A percentile compares a stretch with the other conserved stretches of the same genome.
Conservation (phyloP, 176 grass and related monocot species). For the Raddia distichophylla region DNA sequence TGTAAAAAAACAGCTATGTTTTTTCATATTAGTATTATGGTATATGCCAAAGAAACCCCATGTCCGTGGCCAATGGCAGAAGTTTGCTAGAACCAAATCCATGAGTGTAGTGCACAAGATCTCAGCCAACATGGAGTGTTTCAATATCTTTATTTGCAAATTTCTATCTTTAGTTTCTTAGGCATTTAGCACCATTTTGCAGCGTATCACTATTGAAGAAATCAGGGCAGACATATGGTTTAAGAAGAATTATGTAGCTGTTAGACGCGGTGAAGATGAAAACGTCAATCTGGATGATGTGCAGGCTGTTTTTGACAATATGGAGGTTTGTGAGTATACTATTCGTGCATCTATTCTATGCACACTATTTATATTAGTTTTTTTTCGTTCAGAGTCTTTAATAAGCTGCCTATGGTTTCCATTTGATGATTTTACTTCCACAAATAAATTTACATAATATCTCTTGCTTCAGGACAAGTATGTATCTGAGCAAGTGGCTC, state of each 20-base stretch:
- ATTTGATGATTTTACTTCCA: constrained; percentile 35
- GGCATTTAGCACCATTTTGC: constrained; percentile 31
- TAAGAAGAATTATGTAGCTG: constrained; percentile 67
- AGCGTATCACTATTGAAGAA: constrained; percentile 78
- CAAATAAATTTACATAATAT: constrained; percentile 32
- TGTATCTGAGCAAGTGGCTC: constrained; percentile 74
- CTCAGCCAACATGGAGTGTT: constrained; percentile 23
- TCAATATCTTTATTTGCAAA: constrained; percentile 14
- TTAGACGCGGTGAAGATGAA: constrained; percentile 63
- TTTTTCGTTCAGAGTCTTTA: neutral
- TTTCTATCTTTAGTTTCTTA: constrained; percentile 18
- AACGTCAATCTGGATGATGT: constrained; percentile 88
- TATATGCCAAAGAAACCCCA: neutral
- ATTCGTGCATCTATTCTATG: neutral
- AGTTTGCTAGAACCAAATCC: constrained; percentile 10
- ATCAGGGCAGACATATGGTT: constrained; percentile 87
- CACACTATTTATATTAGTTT: constrained; percentile 2
- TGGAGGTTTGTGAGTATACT: constrained; percentile 65
- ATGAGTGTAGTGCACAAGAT: neutral
- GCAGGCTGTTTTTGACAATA: constrained; percentile 88
- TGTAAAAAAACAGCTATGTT: constrained; percentile 1
- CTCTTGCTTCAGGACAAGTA: constrained; percentile 74
- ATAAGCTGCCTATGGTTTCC: constrained; percentile 15
- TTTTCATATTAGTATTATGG: constrained; percentile 19
- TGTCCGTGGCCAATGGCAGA: constrained; percentile 7